Conservation (phyloP, 2,329 filamentous ascomycete genomes). For the Arthrinium puccinioides region DNA sequence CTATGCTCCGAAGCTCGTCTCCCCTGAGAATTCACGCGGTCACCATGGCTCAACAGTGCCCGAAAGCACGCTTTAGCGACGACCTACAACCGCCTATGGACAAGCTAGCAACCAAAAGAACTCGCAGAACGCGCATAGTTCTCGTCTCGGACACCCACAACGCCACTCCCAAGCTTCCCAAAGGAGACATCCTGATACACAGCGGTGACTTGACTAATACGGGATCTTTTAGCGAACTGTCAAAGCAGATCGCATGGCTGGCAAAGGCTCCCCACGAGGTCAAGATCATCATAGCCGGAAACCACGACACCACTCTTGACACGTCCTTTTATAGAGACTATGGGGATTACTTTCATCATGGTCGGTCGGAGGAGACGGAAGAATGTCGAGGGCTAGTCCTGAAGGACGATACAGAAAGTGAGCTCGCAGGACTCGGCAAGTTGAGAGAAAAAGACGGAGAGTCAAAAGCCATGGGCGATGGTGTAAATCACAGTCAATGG, state of each 20-base stretch:
- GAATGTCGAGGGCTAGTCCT: constrained; percentile 48
- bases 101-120: constrained; percentile 6
- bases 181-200: constrained; percentile 68
- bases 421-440: too few species aligned
- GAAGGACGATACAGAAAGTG: constrained; percentile 30
- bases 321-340: constrained; percentile 50
- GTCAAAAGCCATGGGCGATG: too few species aligned
- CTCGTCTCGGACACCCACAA: constrained; percentile 76
- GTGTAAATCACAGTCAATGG: constrained; percentile 40
- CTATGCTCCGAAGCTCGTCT: too few species aligned
- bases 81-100: too few species aligned
- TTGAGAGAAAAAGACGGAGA: constrained; percentile 30
- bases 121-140: constrained; percentile 56
- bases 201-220: constrained; percentile 73
- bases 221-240: constrained; percentile 47
- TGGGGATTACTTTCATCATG: constrained; percentile 48
- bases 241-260: constrained; percentile 1
- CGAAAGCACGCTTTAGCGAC: too few species aligned
- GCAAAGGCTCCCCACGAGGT: constrained; percentile 1
- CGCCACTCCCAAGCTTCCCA: constrained; percentile 54
- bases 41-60: too few species aligned
- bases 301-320: constrained; percentile 70
- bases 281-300: constrained; percentile 58
- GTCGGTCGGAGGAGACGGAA: constrained; percentile 41
- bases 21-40: too few species aligned